Base-by-base conservation (phyloP, 768 basidiomycete genomes). In the Mrakia blollopis region DNA sequence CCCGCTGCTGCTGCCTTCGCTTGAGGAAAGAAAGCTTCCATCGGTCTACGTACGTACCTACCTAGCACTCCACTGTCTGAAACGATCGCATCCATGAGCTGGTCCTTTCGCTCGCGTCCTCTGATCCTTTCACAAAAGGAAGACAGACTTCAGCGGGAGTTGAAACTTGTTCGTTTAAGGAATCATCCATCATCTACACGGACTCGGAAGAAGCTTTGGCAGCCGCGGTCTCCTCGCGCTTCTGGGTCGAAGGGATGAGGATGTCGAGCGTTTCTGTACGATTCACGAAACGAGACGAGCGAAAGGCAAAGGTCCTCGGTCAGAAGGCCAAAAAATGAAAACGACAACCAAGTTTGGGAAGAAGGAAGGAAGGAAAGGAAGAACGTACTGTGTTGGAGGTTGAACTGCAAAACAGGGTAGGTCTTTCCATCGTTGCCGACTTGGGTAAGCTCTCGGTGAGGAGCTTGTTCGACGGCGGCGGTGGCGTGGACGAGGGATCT, bases 401-500 rank as follows among this genome's bases (percentile, higher is more conserved):
- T 35, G 37, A 68, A 68, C 37, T 68, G 65, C 37, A 39, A 2
- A 7, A 39, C 21, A 37, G 65, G 65, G 37, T 39, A 23, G 5
- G 2, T 13, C 13, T 25, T 35, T 8, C 65, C 65, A 9, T 68
- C 37, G 4, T 6, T 16, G 1, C 35, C 25, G 21, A 21, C 44
- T 23, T n/a, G 39, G 0, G 18, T 68, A 2, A 44, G 65, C 1
- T 25, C 39, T n/a, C 7, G 18, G 9, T 25, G 3, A 10, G 65
- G 21, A 35, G 35, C 25, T 13, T 68, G 65, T 23, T 68, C 65
- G 21, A 68, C 39, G 21, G 21, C 39, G 13, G 65, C 65, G 65
- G 44, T 44, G 37, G 37, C 65, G 35, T 68, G 65, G 35, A 68
- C 65, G 21, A 68, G 65, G 4, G 65, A 37, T 25, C 65, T 68